Conservation (phyloP, 1,139 yeast species). For the Blastobotrys elegans region DNA sequence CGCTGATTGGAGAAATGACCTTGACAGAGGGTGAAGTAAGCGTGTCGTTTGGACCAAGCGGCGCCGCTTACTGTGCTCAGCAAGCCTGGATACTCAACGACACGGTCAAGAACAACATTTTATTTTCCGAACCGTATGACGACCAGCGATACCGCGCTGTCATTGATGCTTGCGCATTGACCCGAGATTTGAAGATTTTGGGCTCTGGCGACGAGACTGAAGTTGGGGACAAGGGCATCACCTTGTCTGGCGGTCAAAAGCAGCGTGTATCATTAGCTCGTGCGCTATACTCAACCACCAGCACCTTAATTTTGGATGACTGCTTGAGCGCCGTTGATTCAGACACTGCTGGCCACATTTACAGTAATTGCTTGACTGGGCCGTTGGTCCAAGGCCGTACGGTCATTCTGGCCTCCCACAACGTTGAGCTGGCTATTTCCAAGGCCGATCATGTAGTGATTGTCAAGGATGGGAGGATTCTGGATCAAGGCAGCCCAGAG, state of each 20-base stretch:
- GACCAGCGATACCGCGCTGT: conserved; percentile 72
- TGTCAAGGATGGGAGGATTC: conserved; percentile 78
- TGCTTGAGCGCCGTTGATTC: conserved; percentile 73
- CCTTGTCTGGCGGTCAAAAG: conserved; percentile 95
- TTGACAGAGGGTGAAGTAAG: conserved; percentile 57
- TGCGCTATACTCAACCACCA: conserved; percentile 81
- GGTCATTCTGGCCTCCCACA: conserved; percentile 86
- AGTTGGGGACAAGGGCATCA: conserved; percentile 93
- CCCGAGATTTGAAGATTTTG: conserved; percentile 71
- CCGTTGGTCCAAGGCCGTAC: conserved; percentile 82
- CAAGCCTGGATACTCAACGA: conserved; percentile 93
- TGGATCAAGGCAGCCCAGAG: conserved; percentile 58
- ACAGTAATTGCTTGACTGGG: conserved; percentile 84
- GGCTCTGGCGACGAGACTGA: conserved; percentile 67
- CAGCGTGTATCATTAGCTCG: conserved; percentile 94
- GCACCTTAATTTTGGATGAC: conserved; percentile 80
- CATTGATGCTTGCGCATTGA: conserved; percentile 60
- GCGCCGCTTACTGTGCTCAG: conserved; percentile 89
- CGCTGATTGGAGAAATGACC: conserved; percentile 91
- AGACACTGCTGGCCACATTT: conserved; percentile 81
- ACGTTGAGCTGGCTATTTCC: conserved; percentile 79
- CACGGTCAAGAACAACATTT: conserved; percentile 73
- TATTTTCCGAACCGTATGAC: conserved; percentile 69
- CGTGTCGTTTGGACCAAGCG: conserved; percentile 54
- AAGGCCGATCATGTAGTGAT: conserved; percentile 75